Evolutionary conservation across 2,329 filamentous ascomycete species (phyloP).

Genomic region (Fusarium sororula): DNA sequence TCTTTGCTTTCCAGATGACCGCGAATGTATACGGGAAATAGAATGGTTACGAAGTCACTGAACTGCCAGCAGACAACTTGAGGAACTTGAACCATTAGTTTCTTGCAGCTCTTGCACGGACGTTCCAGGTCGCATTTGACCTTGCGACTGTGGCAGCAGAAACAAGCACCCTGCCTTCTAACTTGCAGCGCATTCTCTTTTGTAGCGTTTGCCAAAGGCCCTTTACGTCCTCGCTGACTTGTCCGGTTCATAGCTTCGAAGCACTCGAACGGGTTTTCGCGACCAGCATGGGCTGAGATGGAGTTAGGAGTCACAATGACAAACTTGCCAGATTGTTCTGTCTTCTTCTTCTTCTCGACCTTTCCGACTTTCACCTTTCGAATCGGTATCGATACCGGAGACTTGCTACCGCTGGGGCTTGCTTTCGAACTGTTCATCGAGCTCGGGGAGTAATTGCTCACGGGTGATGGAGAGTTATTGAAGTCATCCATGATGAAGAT

Average conservation of each 20-base stretch:
- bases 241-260: constrained; percentile 60
- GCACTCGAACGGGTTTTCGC: constrained; percentile 63
- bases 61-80: constrained; percentile 69
- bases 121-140: constrained; percentile 66
- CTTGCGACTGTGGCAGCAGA: constrained; percentile 68
- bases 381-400: constrained; percentile 48
- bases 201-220: constrained; percentile 62
- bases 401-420: constrained; percentile 34
- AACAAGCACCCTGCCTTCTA: constrained; percentile 64
- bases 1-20: constrained; percentile 60
- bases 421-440: constrained; percentile 44
- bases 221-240: constrained; percentile 65
- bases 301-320: constrained; percentile 65
- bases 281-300: constrained; percentile 61
- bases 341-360: constrained; percentile 56
- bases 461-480: constrained; percentile 48
- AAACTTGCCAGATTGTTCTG: constrained; percentile 56
- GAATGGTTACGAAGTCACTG: constrained; percentile 60
- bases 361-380: constrained; percentile 56
- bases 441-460: constrained; percentile 44
- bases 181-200: constrained; percentile 65
- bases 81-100: constrained; percentile 59
- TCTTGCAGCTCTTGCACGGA: constrained; percentile 66
- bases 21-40: constrained; percentile 64
- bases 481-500: constrained; percentile 53